phyloP scores from a whole-genome alignment of 176 grass and related monocot genomes.

The Triticum monococcum region DNA sequence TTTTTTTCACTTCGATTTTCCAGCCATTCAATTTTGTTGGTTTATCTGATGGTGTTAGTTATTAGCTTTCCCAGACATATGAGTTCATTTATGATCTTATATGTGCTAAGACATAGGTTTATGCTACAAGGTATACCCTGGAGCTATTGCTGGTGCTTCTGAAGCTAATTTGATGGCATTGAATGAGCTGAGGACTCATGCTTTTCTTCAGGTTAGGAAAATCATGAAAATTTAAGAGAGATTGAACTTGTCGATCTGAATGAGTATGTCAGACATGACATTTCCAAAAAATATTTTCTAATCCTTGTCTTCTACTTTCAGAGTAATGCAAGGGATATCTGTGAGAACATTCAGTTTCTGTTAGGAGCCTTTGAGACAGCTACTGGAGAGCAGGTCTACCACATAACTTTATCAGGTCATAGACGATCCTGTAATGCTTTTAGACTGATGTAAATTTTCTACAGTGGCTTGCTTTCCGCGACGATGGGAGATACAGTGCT shows the following conservation, averaged over 20 bases:
- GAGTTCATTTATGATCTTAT: slow-evolving; percentile 46
- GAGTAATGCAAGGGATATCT: slow-evolving; percentile 54
- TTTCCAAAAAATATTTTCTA: neutral
- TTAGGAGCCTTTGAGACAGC: slow-evolving; percentile 91
- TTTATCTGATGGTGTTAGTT: slow-evolving; percentile 12
- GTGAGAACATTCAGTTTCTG: slow-evolving; percentile 77
- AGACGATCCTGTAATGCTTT: neutral
- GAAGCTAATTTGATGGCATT: slow-evolving; percentile 95
- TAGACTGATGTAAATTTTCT: slow-evolving; percentile 15
- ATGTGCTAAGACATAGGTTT: slow-evolving; percentile 53
- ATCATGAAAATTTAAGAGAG: slow-evolving; percentile 4
- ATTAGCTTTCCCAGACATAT: slow-evolving; percentile 21
- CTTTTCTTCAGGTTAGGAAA: slow-evolving; percentile 75
- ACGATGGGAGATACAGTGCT: slow-evolving; percentile 87
- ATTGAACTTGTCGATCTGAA: neutral
- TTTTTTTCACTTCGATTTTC: neutral
- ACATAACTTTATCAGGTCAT: slow-evolving; percentile 10
- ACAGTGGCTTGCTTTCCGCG: slow-evolving; percentile 86
- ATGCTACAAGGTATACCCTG: slow-evolving; percentile 84
- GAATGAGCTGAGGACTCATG: slow-evolving; percentile 79
- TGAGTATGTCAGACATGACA: slow-evolving; percentile 19
- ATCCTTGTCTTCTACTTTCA: slow-evolving; percentile 33
- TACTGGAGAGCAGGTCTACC: slow-evolving; percentile 85
- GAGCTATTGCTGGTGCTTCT: slow-evolving; percentile 58
- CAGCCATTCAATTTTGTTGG: slow-evolving; percentile 6